Conservation (phyloP, 495 filamentous ascomycete species). For the Amniculicola lignicola region DNA sequence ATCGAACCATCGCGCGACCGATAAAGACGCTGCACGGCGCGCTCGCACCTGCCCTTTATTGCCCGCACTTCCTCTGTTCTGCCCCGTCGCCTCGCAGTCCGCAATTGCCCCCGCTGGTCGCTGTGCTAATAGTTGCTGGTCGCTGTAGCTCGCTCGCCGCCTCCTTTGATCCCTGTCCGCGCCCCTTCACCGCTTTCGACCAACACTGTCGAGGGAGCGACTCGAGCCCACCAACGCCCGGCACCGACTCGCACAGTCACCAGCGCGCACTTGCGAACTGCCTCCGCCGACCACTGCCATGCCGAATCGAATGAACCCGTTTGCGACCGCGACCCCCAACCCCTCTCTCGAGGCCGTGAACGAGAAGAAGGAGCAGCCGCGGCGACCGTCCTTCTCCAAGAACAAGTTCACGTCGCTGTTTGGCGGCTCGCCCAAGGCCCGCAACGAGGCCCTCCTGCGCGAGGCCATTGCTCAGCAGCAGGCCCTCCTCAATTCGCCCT, state of each 20-base stretch:
- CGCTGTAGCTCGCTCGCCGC: neutral
- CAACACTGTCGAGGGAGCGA: neutral
- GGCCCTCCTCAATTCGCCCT: slow-evolving; percentile 53
- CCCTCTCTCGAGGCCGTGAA: slow-evolving; percentile 33
- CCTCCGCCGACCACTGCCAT: slow-evolving; percentile 27
- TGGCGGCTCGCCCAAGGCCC: slow-evolving; percentile 60
- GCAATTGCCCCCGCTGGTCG: neutral
- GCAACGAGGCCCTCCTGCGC: slow-evolving; percentile 57
- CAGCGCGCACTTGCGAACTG: neutral
- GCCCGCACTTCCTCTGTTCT: neutral
- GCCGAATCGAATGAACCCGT: slow-evolving; percentile 44
- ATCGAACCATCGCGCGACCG: slow-evolving; percentile 15
- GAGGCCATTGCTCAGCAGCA: slow-evolving; percentile 56
- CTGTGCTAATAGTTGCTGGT: slow-evolving; percentile 1
- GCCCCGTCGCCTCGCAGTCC: neutral
- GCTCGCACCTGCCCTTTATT: neutral
- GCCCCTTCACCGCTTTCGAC: neutral
- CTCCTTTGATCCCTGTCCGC: neutral
- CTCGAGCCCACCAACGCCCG: neutral
- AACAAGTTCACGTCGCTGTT: slow-evolving; percentile 57
- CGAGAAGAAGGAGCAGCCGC: slow-evolving; percentile 35
- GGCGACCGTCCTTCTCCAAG: slow-evolving; percentile 61
- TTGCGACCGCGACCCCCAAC: slow-evolving; percentile 32
- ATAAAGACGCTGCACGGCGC: too few species aligned
- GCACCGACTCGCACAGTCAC: neutral